Percentiles rank a stretch among this genome's conserved stretches.
phyloP scores from a whole-genome alignment of 108 stramenopile genomes.

The Discostella pseudostelligera region DNA sequence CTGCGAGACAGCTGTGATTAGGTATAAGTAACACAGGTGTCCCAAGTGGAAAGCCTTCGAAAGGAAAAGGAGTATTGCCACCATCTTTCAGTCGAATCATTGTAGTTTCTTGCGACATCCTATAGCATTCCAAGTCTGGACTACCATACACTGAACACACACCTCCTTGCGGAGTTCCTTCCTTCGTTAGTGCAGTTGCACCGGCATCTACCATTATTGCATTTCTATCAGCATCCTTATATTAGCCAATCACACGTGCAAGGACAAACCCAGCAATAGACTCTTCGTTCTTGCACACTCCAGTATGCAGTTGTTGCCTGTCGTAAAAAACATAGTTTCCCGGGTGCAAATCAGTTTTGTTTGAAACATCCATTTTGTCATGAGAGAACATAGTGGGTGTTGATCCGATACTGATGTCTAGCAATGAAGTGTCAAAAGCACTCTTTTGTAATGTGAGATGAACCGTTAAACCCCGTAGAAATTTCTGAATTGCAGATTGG shows the following conservation, averaged over 20 bases:
- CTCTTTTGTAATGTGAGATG: conserved; percentile 1
- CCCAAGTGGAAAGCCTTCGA: conserved; percentile 40
- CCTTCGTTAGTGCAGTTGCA: conserved; percentile 45
- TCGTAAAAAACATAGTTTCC: conserved; percentile 45
- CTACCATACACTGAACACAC: conserved; percentile 23
- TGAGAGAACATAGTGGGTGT: conserved; percentile 30
- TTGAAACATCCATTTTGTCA: conserved; percentile 13
- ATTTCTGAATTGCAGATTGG: conserved; percentile 9
- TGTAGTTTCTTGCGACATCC: conserved; percentile 44
- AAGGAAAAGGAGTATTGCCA: conserved; percentile 17
- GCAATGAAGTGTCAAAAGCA: conserved; percentile 11
- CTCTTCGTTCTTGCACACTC: conserved; percentile 22
- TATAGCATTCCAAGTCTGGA: conserved; percentile 36
- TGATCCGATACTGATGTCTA: conserved; percentile 36
- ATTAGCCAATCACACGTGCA: conserved; percentile 37
- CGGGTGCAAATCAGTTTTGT: conserved; percentile 33
- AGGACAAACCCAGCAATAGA: conserved; percentile 32
- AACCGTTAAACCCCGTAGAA: conserved; percentile 9
- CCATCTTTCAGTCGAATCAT: conserved; percentile 28
- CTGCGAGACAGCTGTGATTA: conserved; percentile 45
- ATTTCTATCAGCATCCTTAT: conserved; percentile 33
- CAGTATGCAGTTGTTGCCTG: conserved; percentile 38
- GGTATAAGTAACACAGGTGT: conserved; percentile 24
- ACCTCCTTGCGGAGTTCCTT: conserved; percentile 34
- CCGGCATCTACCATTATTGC: conserved; percentile 45